Evolutionary conservation across 2,329 filamentous ascomycete genomes (phyloP).

Genomic region (Ophiostoma perfectum): DNA sequence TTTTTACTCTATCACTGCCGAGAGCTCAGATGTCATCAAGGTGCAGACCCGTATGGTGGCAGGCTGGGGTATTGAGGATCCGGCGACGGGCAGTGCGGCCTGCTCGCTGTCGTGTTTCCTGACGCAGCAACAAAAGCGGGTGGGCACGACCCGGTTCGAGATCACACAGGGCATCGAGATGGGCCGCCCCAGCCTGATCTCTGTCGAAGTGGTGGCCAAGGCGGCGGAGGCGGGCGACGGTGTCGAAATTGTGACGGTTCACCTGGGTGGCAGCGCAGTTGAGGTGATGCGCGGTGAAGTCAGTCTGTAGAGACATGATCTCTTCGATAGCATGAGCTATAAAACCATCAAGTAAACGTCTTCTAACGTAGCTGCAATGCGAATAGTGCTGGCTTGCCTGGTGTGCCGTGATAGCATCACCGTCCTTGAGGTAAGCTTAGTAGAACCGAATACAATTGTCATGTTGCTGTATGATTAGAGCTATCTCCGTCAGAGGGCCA

Average conservation of each 20-base stretch:
- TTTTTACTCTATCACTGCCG: conserved; percentile 49
- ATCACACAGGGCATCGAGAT: conserved; percentile 65
- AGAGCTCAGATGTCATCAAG: not conserved
- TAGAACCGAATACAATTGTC: no score
- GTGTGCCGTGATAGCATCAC: no score
- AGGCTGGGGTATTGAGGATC: conserved; percentile 47
- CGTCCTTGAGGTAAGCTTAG: no score
- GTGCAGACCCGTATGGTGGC: conserved; percentile 59
- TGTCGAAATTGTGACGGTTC: conserved; percentile 29
- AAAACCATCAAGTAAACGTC: no score
- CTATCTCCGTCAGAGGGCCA: no score
- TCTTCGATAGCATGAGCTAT: no score
- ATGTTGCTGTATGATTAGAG: no score
- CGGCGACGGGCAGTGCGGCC: conserved; percentile 59
- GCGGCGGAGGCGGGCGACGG: conserved; percentile 11
- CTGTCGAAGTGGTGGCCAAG: conserved; percentile 38
- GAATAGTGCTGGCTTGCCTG: no score
- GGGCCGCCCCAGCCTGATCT: conserved; percentile 52
- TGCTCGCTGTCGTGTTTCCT: conserved; percentile 53
- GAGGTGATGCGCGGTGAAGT: conserved; percentile 32
- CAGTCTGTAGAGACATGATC: not conserved
- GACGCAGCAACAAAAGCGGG: conserved; percentile 37
- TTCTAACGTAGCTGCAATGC: no score
- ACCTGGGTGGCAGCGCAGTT: conserved; percentile 31
- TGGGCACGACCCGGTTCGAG: conserved; percentile 38